phyloP scores from a whole-genome alignment of 352 stramenopile genomes.

The Phytophthora cajani region DNA sequence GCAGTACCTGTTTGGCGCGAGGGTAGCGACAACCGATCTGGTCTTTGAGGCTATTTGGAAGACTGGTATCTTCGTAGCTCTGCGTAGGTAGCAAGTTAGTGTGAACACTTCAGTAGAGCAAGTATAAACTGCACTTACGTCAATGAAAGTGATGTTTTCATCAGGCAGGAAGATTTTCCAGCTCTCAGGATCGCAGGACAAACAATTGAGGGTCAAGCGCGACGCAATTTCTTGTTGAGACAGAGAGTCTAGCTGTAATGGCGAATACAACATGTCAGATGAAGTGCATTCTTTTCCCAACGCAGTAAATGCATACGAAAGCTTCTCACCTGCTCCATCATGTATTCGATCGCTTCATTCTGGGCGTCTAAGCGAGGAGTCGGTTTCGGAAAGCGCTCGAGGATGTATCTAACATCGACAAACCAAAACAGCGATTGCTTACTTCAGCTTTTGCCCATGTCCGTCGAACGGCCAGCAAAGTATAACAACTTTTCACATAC shows the following conservation, averaged over 20 bases:
- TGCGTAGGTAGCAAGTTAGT: conserved; percentile 15
- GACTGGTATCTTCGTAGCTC: conserved; percentile 65
- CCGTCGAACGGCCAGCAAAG: not conserved
- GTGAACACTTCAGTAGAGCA: not conserved
- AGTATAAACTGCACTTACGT: conserved; percentile 37
- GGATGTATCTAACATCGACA: conserved; percentile 49
- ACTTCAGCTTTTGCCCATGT: not conserved
- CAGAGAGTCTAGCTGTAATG: conserved; percentile 49
- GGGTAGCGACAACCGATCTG: conserved; percentile 56
- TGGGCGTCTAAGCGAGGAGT: conserved; percentile 32
- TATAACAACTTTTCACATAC: conserved; percentile 25
- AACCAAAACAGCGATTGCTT: not conserved
- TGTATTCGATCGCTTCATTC: conserved; percentile 64
- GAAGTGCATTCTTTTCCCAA: not conserved
- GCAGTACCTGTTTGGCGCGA: conserved; percentile 54
- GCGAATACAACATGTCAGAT: not conserved
- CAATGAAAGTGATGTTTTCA: conserved; percentile 67
- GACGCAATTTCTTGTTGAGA: conserved; percentile 76
- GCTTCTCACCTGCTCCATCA: conserved; percentile 63
- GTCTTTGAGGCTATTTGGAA: conserved; percentile 48
- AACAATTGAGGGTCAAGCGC: conserved; percentile 64
- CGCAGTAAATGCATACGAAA: not conserved
- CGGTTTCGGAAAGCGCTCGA: conserved; percentile 58
- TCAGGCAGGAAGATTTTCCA: conserved; percentile 58
- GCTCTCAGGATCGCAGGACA: conserved; percentile 52